Base-by-base conservation (phyloP, 1,284 basidiomycete species). In the Puccinia coronata region DNA sequence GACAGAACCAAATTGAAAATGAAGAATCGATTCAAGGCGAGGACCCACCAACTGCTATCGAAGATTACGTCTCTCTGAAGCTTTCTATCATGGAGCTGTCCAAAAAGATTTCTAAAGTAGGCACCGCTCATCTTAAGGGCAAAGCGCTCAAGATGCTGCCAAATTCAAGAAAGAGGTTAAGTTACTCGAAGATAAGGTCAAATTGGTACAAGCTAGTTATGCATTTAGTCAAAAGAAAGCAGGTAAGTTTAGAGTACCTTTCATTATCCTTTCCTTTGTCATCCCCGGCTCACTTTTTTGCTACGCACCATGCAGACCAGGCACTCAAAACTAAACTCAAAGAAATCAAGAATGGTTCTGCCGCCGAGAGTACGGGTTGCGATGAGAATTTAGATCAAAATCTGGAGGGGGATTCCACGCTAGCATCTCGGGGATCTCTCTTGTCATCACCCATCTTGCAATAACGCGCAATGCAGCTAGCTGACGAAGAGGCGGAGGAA, bases 131-230 rank as follows among this genome's bases (percentile, higher is more conserved):
- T 55, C 34, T 73, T 8, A 81, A 81, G 41, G 77, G 77, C 16
- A 81, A 81, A 63, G 71, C 70, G 34, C 47, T 81, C 16, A 81
- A 57, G 79, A 81, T 65, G 41, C 47, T 34, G 79, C 59, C 9
- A 81, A 81, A 43, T 18, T 51, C n/a, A 63, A 51, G 43, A 73
- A 81, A 57, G 79, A 81, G 61, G 59, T 81, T 18, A 81, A 81
- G 61, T 25, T 49, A 25, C 18, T 81, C 16, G 79, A 81, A 74
- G 71, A 81, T 31, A 74, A 63, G 36, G 51, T 81, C 31, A 81
- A 73, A 34, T 53, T 81, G 49, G 34, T 81, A 41, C 79, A 81
- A 73, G 79, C 70, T n/a, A 74, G 59, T n/a, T 74, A 73, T 53
- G 61, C 57, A 31, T 81, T 81, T n/a, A 65, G 61, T 67, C 79